These are phyloP conservation scores for Suillus brevipes DNA, from an alignment of 768 basidiomycete species.

Conservation along the genomic window DNA sequence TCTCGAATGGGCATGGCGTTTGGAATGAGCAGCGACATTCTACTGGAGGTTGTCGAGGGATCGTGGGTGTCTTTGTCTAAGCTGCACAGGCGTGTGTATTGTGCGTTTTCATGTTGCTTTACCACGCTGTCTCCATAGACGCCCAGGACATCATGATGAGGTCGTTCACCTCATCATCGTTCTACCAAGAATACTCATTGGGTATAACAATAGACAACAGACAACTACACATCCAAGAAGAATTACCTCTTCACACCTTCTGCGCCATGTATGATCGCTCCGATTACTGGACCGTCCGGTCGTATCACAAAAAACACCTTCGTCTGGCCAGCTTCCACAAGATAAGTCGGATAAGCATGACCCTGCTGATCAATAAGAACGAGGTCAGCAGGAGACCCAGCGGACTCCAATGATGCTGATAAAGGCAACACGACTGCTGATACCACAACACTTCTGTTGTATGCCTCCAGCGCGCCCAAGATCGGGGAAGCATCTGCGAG, in stretches of 20 bases:
- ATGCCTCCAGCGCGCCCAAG: neutral
- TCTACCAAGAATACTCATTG: no score
- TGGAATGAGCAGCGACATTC: no score
- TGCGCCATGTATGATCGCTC: slow-evolving; percentile 26
- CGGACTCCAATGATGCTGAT: neutral
- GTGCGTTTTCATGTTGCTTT: neutral
- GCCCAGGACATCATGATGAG: neutral
- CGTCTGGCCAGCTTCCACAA: slow-evolving; percentile 28
- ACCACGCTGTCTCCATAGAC: no score
- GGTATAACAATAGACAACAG: neutral
- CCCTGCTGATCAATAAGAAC: slow-evolving; percentile 36
- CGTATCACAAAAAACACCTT: slow-evolving; percentile 37
- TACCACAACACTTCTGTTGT: neutral
- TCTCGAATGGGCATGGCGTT: no score
- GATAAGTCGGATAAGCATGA: slow-evolving; percentile 38
- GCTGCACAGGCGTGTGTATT: neutral
- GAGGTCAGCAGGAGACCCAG: slow-evolving; percentile 22
- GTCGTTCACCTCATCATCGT: no score
- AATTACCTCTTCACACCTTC: slow-evolving; percentile 15
- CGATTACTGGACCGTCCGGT: slow-evolving; percentile 19
- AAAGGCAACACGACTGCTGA: slow-evolving; percentile 9
- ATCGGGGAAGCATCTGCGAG: slow-evolving; percentile 11
- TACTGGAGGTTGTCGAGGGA: no score
- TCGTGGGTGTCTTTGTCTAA: no score
- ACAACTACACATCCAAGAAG: neutral